Conservation (phyloP, 805 yeast genomes). For the Pichia scutulata region DNA sequence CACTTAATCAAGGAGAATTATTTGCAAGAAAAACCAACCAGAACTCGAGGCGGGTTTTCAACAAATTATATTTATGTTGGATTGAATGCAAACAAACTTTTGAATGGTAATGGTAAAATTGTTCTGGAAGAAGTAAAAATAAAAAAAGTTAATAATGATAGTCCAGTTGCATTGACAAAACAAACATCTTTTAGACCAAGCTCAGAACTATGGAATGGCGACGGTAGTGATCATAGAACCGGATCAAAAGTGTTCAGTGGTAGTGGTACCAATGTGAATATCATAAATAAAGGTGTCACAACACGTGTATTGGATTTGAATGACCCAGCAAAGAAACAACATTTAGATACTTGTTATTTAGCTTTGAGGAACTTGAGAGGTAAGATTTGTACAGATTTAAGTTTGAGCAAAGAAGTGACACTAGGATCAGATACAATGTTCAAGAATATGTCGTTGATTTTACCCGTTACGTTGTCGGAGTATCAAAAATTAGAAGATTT, state of each 20-base stretch:
- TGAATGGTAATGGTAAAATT: conserved; percentile 30
- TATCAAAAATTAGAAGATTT: conserved; percentile 35
- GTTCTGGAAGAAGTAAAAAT: neutral
- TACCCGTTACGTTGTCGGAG: conserved; percentile 45
- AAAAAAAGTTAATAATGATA: neutral
- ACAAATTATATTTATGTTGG: conserved; percentile 67
- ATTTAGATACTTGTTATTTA: conserved; percentile 25
- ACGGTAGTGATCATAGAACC: neutral
- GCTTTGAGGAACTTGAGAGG: conserved; percentile 35
- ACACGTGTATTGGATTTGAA: conserved; percentile 9
- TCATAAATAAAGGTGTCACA: conserved; percentile 12
- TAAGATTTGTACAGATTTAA: conserved; percentile 34
- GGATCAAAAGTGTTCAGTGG: conserved; percentile 7
- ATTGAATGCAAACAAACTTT: conserved; percentile 40
- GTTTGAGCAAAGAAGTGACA: conserved; percentile 27
- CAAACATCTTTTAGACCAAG: conserved; percentile 11
- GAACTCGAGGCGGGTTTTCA: conserved; percentile 65
- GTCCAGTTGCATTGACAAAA: neutral
- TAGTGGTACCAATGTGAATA: neutral
- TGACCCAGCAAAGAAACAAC: conserved; percentile 21
- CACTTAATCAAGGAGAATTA: conserved; percentile 60
- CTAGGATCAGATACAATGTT: conserved; percentile 35
- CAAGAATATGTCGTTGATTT: conserved; percentile 45
- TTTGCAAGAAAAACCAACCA: conserved; percentile 66
- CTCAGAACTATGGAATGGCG: conserved; percentile 6